Conservation (phyloP, 129 eudicot species). For the Tagetes erecta region DNA sequence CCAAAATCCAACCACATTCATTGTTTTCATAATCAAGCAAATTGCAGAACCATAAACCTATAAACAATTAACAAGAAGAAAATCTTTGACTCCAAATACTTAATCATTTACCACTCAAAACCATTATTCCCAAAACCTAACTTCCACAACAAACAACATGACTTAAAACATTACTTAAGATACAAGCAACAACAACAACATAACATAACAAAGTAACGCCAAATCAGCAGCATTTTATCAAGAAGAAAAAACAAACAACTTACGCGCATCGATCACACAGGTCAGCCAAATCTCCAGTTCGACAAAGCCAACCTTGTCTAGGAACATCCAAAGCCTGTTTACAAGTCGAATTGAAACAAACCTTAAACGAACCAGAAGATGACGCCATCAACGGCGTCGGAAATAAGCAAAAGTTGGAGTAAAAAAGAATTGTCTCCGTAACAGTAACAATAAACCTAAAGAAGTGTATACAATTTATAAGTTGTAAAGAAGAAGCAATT, state of each 20-base stretch:
- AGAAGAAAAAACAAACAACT: constrained; percentile 3
- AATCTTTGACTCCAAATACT: neutral
- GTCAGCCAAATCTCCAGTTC: constrained; percentile 65
- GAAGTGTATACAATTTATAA: neutral
- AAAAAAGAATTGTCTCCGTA: too few species aligned
- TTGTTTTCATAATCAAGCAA: neutral
- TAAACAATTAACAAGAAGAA: neutral
- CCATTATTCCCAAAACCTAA: constrained; percentile 12
- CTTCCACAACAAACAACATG: constrained; percentile 6
- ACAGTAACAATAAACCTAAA: constrained; percentile 24
- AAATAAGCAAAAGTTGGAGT: neutral
- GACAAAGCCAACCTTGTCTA: constrained; percentile 72
- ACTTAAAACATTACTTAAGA: constrained; percentile 20
- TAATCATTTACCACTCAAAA: neutral
- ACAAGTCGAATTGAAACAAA: constrained; percentile 70
- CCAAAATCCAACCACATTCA: neutral
- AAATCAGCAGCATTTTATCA: constrained; percentile 18
- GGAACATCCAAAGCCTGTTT: constrained; percentile 38
- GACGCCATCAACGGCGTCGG: constrained; percentile 39
- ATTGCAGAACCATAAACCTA: constrained; percentile 14
- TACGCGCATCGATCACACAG: constrained; percentile 86
- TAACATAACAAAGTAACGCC: neutral
- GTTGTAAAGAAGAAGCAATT: neutral
- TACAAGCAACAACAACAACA: constrained; percentile 31
- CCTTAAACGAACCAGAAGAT: constrained; percentile 39